A percentile compares a stretch with the other conserved stretches of the same genome.
These are phyloP conservation scores for Fusarium beomiforme DNA, from an alignment of 2,329 filamentous ascomycete genomes.

Conservation along the genomic window DNA sequence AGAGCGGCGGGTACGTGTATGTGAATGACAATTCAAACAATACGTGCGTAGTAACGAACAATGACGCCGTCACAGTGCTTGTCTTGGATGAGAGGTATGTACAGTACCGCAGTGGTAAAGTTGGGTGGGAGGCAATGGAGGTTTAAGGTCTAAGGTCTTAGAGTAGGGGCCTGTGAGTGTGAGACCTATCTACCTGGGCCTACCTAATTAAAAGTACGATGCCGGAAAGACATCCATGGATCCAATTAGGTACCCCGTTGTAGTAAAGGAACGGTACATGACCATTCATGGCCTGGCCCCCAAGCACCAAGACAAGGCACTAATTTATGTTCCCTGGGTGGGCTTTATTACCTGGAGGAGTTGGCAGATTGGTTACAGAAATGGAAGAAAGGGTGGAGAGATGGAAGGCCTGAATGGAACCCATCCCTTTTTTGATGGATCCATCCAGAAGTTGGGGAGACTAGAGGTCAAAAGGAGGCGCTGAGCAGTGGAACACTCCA, in stretches of 20 bases:
- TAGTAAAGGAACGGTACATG: slow-evolving; percentile 7
- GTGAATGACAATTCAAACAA: slow-evolving; percentile 17
- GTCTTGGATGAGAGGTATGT: slow-evolving; percentile 21
- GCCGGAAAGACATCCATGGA: neutral
- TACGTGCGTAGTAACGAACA: slow-evolving; percentile 7
- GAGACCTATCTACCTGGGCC: neutral
- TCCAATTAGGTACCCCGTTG: neutral
- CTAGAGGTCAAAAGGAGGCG: slow-evolving; percentile 1
- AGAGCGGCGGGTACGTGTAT: slow-evolving; percentile 10
- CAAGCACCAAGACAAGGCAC: slow-evolving; percentile 34
- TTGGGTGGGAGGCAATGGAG: slow-evolving; percentile 25
- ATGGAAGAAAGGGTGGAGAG: slow-evolving; percentile 38
- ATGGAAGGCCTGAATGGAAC: slow-evolving; percentile 22
- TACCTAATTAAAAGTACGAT: slow-evolving; percentile 1
- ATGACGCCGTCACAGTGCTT: slow-evolving; percentile 12
- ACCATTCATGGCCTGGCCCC: slow-evolving; percentile 19
- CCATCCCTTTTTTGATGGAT: slow-evolving; percentile 31
- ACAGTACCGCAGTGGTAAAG: slow-evolving; percentile 6
- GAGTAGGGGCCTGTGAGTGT: neutral
- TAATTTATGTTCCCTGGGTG: slow-evolving; percentile 38
- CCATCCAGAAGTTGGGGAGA: slow-evolving; percentile 17
- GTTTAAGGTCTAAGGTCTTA: slow-evolving; percentile 20
- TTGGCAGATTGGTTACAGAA: slow-evolving; percentile 29
- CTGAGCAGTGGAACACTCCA: slow-evolving; percentile 4
- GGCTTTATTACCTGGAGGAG: slow-evolving; percentile 27